Evolutionary conservation across 768 basidiomycete species (phyloP).

Genomic region (Tricholoma flavovirens): DNA sequence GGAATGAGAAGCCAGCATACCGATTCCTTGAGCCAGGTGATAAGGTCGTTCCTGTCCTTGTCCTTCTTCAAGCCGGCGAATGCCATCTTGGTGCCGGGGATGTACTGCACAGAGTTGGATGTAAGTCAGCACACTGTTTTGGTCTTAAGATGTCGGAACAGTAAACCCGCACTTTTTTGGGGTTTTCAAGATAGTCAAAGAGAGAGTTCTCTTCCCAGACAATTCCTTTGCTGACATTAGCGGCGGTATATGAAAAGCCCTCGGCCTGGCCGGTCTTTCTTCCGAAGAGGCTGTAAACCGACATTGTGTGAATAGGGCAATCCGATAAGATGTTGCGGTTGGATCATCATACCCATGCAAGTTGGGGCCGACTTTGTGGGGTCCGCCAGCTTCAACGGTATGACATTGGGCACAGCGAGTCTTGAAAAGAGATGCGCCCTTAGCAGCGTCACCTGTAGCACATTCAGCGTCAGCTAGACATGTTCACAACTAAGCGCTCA

Average conservation of each 20-base stretch:
- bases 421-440: constrained; percentile 96
- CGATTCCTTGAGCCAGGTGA: constrained; percentile 74
- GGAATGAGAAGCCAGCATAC: constrained; percentile 38
- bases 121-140: constrained; percentile 5
- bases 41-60: constrained; percentile 92
- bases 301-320: constrained; percentile 2
- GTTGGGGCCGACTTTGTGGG: constrained; percentile 92
- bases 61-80: constrained; percentile 99
- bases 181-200: constrained; percentile 95
- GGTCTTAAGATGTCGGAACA: not conserved
- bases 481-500: constrained; percentile 16
- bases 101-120: constrained; percentile 49
- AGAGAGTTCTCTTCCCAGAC: constrained; percentile 83
- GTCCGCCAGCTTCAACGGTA: constrained; percentile 70
- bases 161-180: constrained; percentile 71
- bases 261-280: constrained; percentile 83
- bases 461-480: constrained; percentile 41
- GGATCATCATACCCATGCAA: constrained; percentile 74
- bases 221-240: constrained; percentile 93
- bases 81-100: constrained; percentile 97
- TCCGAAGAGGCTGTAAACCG: constrained; percentile 60
- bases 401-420: constrained; percentile 95
- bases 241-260: constrained; percentile 87
- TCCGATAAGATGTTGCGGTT: not conserved
- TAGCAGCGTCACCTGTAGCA: constrained; percentile 69